Conservation (phyloP, 176 grass and related monocot genomes). For the Phoenix dactylifera region DNA sequence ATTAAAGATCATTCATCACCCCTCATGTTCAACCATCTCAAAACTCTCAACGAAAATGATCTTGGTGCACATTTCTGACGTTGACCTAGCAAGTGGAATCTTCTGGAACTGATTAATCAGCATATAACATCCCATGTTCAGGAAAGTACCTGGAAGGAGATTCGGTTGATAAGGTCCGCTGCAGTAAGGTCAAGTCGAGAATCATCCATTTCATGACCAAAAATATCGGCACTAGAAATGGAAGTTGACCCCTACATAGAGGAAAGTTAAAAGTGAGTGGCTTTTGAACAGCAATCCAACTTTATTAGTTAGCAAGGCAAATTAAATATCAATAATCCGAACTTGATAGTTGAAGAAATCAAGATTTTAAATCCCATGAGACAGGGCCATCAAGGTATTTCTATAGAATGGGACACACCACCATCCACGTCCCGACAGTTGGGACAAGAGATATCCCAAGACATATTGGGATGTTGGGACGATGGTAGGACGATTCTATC, state of each 20-base stretch:
- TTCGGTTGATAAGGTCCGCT: conserved; percentile 61
- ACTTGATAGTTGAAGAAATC: no score
- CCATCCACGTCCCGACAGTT: no score
- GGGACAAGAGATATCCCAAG: no score
- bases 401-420: no score
- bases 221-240: conserved; percentile 75
- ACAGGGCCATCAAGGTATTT: no score
- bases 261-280: not conserved
- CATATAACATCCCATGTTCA: not conserved
- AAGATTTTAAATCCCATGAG: no score
- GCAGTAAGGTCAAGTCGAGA: conserved; percentile 54
- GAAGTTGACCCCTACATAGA: conserved; percentile 50
- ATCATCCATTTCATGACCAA: conserved; percentile 32
- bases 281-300: not conserved
- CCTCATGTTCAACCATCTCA: no score
- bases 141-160: conserved; percentile 64
- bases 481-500: no score
- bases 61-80: no score
- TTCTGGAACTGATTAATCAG: not conserved
- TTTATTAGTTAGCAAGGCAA: not conserved
- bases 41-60: not conserved
- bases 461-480: no score
- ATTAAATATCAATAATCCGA: not conserved
- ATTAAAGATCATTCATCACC: no score
- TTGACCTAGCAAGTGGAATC: no score